Conservation (phyloP, 768 basidiomycete species). For the Termitomyces sp. region DNA sequence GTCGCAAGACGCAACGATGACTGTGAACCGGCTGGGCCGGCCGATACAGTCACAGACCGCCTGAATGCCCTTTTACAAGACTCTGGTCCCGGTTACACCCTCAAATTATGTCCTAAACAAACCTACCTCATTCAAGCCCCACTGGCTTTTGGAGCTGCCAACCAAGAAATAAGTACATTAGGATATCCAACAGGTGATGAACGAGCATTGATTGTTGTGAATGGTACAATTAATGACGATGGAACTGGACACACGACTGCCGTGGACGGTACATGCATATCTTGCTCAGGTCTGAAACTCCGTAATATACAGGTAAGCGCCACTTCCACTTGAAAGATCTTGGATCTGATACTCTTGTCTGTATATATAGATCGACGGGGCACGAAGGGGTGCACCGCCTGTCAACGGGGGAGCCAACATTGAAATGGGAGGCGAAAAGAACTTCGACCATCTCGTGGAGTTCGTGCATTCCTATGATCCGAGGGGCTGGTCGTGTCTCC, state of each 20-base stretch:
- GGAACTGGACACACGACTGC: slow-evolving; percentile 69
- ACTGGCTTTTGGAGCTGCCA: slow-evolving; percentile 55
- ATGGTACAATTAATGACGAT: slow-evolving; percentile 49
- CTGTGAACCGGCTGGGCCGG: slow-evolving; percentile 46
- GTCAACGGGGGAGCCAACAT: slow-evolving; percentile 69
- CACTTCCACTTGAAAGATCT: background rate
- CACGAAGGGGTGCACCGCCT: slow-evolving; percentile 47
- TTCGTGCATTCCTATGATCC: slow-evolving; percentile 73
- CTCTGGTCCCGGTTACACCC: slow-evolving; percentile 58
- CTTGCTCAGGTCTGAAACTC: slow-evolving; percentile 54
- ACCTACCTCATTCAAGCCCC: slow-evolving; percentile 63
- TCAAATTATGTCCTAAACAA: slow-evolving; percentile 59
- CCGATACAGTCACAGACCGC: slow-evolving; percentile 56
- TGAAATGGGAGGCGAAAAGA: slow-evolving; percentile 79
- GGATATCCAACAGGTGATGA: slow-evolving; percentile 66
- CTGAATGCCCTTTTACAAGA: slow-evolving; percentile 60
- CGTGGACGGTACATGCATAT: slow-evolving; percentile 57
- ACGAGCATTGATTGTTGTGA: slow-evolving; percentile 66
- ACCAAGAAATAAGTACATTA: slow-evolving; percentile 78
- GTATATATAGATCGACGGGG: slow-evolving; percentile 61
- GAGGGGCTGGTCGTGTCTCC: slow-evolving; percentile 79
- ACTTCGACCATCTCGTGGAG: slow-evolving; percentile 68
- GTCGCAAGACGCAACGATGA: background rate
- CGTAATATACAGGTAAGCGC: slow-evolving; percentile 62
- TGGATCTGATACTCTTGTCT: background rate